These are phyloP conservation scores for Teratosphaeria viscida DNA, from an alignment of 2,329 filamentous ascomycete genomes.

Conservation along the genomic window DNA sequence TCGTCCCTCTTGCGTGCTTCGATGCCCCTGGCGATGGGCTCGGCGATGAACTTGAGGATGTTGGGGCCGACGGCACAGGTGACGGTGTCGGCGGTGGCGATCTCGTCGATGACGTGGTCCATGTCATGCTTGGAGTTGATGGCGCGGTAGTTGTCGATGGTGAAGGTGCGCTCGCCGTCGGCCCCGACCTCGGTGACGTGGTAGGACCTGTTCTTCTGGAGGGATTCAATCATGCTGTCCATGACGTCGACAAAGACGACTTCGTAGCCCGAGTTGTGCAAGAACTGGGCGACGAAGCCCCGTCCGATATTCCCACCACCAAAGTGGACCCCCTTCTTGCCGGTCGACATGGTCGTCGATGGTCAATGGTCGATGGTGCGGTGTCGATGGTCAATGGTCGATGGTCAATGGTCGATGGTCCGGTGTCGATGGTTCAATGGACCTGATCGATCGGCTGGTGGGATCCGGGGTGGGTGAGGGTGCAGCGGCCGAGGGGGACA, in stretches of 20 bases:
- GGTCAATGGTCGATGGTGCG: no score
- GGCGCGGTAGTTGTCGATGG: slow-evolving; percentile 89
- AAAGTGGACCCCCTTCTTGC: slow-evolving; percentile 44
- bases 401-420: no score
- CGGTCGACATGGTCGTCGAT: slow-evolving; percentile 16
- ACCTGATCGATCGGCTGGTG: no score
- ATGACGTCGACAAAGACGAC: slow-evolving; percentile 95
- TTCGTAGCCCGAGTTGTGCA: slow-evolving; percentile 90
- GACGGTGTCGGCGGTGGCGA: slow-evolving; percentile 77
- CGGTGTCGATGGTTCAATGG: no score
- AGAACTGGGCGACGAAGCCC: slow-evolving; percentile 78
- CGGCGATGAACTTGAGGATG: slow-evolving; percentile 91
- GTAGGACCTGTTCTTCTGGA: slow-evolving; percentile 70
- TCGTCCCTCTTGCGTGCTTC: slow-evolving; percentile 56
- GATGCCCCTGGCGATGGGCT: slow-evolving; percentile 89
- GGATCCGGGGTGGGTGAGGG: no score
- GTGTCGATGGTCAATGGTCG: no score
- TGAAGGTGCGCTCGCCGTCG: slow-evolving; percentile 69
- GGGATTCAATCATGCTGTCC: slow-evolving; percentile 65
- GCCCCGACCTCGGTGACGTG: slow-evolving; percentile 85
- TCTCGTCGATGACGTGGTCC: slow-evolving; percentile 70
- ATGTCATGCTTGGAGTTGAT: slow-evolving; percentile 89
- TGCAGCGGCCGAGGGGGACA: no score
- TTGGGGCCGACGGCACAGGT: slow-evolving; percentile 96
- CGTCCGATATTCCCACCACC: slow-evolving; percentile 45